Percentiles rank a stretch among this genome's conserved stretches.
Conservation (phyloP, 495 filamentous ascomycete species). For the Penicillium silybi region DNA sequence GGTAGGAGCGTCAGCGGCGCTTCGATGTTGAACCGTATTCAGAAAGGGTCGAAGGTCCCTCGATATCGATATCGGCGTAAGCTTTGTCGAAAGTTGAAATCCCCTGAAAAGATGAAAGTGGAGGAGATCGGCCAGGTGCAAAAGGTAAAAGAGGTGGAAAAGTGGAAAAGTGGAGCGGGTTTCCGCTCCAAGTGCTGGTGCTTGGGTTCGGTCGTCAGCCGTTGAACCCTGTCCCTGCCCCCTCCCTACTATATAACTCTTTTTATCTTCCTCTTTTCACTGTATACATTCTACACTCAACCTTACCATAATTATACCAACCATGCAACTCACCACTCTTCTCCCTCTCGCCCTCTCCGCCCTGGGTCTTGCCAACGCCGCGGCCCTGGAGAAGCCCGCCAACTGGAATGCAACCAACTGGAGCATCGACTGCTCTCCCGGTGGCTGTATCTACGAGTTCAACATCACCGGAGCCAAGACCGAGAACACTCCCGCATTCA, state of each 20-base stretch:
- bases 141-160: not conserved
- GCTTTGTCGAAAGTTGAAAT: not conserved
- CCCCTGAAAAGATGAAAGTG: not conserved
- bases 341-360: conserved; percentile 29
- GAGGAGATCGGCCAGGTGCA: not conserved
- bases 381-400: conserved; percentile 10
- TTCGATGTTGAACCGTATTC: not conserved
- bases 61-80: not conserved
- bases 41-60: not conserved
- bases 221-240: not conserved
- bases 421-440: conserved; percentile 31
- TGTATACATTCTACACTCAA: not conserved
- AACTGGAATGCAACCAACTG: conserved; percentile 30
- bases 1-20: not conserved
- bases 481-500: conserved; percentile 37
- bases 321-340: conserved; percentile 33
- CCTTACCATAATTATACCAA: not conserved
- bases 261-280: not conserved
- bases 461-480: conserved; percentile 27
- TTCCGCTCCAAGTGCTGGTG: too few species aligned
- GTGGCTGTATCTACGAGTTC: conserved; percentile 35
- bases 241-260: not conserved
- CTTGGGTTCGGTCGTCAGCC: not conserved
- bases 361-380: conserved; percentile 20
- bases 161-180: not conserved